Evolutionary conservation across 2,329 filamentous ascomycete species (phyloP), one percentile per base, ranked within the genome.

Genomic region (Orbilia ellipsospora): DNA sequence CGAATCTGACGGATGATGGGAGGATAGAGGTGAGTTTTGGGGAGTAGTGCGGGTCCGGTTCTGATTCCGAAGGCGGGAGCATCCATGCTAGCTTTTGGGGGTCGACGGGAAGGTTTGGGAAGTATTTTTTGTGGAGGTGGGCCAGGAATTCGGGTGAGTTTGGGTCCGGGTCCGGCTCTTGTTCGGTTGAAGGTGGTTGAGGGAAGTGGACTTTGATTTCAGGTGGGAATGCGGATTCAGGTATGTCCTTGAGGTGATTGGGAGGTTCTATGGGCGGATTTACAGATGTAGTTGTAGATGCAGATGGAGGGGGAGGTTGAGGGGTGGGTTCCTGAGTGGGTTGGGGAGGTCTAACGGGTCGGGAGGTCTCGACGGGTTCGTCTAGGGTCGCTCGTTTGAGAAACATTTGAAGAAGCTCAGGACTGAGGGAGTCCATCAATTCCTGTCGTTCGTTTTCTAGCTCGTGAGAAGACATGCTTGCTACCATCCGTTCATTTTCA

Each of bases 11-110:
- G 40, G 91, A 88, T 0, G 91, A 89, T 0, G 94, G 86, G 40
- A 90, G 85, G n/a, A 96, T 87, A 2, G 88, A 88, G 48, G 87
- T 85, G 76, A 92, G 89, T 13, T 88, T 86, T 0, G 94, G 93
- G 81, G 94, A 92, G 84, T 98, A 98, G 7, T 93, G 87, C 1
- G 90, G 93, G 78, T 90, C 87, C 36, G 56, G 86, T 80, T 92
- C 90, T 20, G 89, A 89, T 50, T 87, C 82, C 51, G 88, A 89
- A 59, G 91, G 81, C 13, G 91, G 90, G 60, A 90, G 89, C 88
- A 98, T 95, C 94, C 94, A 99, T 18, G 92, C 92, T 2, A 97
- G 88, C 63, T 92, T 90, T 72, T 90, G 89, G 0, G 94, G 93
- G 82, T 97, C 92, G 65, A 93, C 89, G 1, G 94, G 89, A 0